These are phyloP conservation scores for Mucuna pruriens DNA, from an alignment of 306 rosid genomes.

Conservation along the genomic window DNA sequence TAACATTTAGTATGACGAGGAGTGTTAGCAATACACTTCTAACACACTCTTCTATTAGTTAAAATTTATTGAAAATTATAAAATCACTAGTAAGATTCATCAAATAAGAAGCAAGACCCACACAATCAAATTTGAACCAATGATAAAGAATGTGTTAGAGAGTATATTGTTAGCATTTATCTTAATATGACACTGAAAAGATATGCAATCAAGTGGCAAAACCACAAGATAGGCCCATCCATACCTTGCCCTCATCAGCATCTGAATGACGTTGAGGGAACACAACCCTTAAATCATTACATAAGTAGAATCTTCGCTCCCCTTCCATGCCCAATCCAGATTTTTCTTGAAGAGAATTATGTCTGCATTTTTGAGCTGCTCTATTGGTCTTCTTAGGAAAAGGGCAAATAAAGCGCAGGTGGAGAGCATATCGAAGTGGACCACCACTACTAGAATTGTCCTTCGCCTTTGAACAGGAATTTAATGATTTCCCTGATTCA, in stretches of 20 bases:
- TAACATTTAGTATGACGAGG: neutral
- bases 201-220: conserved; percentile 17
- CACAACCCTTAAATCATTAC: conserved; percentile 88
- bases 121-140: no score
- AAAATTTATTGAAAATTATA: no score
- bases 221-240: conserved; percentile 40
- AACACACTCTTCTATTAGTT: no score
- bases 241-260: conserved; percentile 99
- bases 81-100: no score
- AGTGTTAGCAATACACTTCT: no score
- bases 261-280: conserved; percentile 98
- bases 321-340: conserved; percentile 54
- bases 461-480: conserved; percentile 61
- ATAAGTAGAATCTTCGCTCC: conserved; percentile 85
- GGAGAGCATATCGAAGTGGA: conserved; percentile 93
- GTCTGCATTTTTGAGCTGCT: conserved; percentile 60
- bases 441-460: conserved; percentile 59
- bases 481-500: conserved; percentile 55
- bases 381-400: conserved; percentile 58
- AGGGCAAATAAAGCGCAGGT: conserved; percentile 91
- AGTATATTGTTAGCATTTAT: no score
- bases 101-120: no score
- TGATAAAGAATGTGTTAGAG: no score
- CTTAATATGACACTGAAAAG: neutral
- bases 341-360: conserved; percentile 56